phyloP scores from a whole-genome alignment of 1,139 yeast genomes.

The Pichia cactophila region DNA sequence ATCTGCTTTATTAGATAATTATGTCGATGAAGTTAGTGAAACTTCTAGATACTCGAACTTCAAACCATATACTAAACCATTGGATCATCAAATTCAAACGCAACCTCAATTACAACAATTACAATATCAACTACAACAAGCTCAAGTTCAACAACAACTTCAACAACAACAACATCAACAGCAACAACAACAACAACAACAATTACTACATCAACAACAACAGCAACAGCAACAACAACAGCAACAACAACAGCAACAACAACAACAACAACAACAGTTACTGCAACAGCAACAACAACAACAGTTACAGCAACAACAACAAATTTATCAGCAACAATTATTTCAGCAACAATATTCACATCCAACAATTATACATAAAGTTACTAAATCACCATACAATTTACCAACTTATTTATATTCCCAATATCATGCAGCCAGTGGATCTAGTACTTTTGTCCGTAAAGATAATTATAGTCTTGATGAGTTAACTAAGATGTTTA shows the following conservation, averaged over 20 bases:
- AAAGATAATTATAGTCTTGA: slow-evolving; percentile 19
- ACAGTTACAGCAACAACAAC: background rate
- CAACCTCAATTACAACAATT: background rate
- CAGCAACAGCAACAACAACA: slow-evolving; percentile 2
- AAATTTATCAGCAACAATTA: slow-evolving; percentile 2
- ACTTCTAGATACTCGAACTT: background rate
- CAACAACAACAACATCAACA: background rate
- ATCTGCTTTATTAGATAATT: slow-evolving; percentile 17
- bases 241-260: slow-evolving; percentile 1
- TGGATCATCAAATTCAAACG: background rate
- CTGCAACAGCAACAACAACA: background rate
- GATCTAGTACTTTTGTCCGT: slow-evolving; percentile 25
- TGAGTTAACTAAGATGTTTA: slow-evolving; percentile 17
- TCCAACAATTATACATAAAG: slow-evolving; percentile 5
- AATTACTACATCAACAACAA: slow-evolving; percentile 1
- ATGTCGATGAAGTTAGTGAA: slow-evolving; percentile 7
- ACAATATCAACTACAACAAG: background rate
- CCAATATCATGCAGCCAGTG: slow-evolving; percentile 25
- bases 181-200: background rate
- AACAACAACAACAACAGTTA: background rate
- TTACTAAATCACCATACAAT: slow-evolving; percentile 25
- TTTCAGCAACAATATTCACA: slow-evolving; percentile 1
- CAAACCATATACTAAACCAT: background rate
- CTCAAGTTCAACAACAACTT: background rate
- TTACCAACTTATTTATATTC: slow-evolving; percentile 24